phyloP scores from a whole-genome alignment of 768 basidiomycete species.

The Termitomyces sp. region DNA sequence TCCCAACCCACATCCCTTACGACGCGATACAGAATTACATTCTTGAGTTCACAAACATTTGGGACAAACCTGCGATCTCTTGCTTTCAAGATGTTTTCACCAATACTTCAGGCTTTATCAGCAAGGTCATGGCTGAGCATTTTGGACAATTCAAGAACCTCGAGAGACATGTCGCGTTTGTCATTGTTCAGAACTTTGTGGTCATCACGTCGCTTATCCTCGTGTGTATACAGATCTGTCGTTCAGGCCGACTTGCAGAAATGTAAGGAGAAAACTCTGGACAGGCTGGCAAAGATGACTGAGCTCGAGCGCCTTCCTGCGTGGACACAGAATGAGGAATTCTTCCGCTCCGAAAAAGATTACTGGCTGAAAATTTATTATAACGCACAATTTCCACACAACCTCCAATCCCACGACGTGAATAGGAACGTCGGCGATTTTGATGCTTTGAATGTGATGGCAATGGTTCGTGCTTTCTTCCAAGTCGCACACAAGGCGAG shows the following conservation, averaged over 20 bases:
- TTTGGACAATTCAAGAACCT: constrained; percentile 27
- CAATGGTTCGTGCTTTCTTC: constrained; percentile 51
- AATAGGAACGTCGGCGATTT: constrained; percentile 13
- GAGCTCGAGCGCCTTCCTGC: constrained; percentile 31
- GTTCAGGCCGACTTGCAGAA: constrained; percentile 3
- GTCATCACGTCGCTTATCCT: background rate
- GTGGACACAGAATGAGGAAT: constrained; percentile 28
- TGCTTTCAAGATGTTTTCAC: constrained; percentile 25
- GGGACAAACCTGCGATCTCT: constrained; percentile 19
- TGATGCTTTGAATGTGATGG: constrained; percentile 47
- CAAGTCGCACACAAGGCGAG: constrained; percentile 48
- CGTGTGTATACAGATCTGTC: background rate
- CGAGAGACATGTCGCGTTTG: constrained; percentile 21
- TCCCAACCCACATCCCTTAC: constrained; percentile 28
- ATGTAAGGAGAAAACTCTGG: constrained; percentile 16
- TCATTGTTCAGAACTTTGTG: background rate
- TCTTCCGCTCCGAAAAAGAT: constrained; percentile 8
- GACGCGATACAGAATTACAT: constrained; percentile 26
- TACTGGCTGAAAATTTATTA: constrained; percentile 15
- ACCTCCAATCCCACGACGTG: background rate
- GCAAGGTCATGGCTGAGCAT: constrained; percentile 15
- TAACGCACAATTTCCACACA: background rate
- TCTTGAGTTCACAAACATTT: constrained; percentile 19
- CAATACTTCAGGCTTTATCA: constrained; percentile 9
- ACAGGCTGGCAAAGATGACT: constrained; percentile 26